phyloP scores from a whole-genome alignment of 2,329 filamentous ascomycete species.

The Cladobotryum mycophilum region DNA sequence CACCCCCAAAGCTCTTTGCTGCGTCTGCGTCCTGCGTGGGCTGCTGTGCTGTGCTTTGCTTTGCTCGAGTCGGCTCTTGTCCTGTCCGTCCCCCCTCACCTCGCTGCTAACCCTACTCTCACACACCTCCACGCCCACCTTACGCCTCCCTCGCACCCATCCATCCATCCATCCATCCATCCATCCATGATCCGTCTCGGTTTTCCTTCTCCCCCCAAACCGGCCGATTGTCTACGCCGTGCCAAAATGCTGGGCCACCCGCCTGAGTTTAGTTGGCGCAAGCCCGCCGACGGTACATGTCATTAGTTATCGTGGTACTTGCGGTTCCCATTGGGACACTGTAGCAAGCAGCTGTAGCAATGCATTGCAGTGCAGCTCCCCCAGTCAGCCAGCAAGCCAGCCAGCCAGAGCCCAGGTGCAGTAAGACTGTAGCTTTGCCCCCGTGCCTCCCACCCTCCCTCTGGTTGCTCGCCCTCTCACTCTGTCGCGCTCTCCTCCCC shows the following conservation, averaged over 20 bases:
- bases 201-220: constrained; percentile 9
- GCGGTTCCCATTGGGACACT: neutral
- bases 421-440: constrained; percentile 9
- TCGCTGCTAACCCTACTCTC: too few relatives aligned
- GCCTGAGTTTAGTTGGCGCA: constrained; percentile 1
- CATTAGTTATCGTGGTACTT: constrained; percentile 6
- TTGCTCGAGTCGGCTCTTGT: too few relatives aligned
- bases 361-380: constrained; percentile 6
- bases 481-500: neutral
- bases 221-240: constrained; percentile 5
- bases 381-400: neutral
- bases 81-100: too few relatives aligned
- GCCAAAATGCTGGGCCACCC: neutral
- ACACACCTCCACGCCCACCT: neutral
- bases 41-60: too few relatives aligned
- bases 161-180: neutral
- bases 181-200: neutral
- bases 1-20: too few relatives aligned
- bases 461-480: constrained; percentile 3
- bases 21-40: too few relatives aligned
- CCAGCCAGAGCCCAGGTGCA: constrained; percentile 6
- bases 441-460: constrained; percentile 6
- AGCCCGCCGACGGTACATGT: constrained; percentile 4
- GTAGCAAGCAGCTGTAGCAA: neutral
- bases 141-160: neutral